Percentiles rank a stretch among this genome's conserved stretches.
Conservation (phyloP, 805 yeast genomes). For the Ogataea angusta region DNA sequence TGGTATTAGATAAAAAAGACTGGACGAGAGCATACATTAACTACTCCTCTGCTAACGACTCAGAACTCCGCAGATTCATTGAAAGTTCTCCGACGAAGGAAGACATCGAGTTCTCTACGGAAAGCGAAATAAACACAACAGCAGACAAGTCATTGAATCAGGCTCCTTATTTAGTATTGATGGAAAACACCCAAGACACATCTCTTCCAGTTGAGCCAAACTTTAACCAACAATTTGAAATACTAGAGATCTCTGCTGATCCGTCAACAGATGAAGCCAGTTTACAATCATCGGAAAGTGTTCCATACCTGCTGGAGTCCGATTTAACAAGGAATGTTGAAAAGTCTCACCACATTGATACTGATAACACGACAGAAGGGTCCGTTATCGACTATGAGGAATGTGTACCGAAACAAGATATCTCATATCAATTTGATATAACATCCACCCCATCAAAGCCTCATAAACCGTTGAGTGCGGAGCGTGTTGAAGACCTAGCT, state of each 20-base stretch:
- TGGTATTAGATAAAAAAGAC: conserved; percentile 16
- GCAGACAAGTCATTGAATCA: not conserved
- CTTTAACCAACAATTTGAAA: not conserved
- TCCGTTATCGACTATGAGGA: conserved; percentile 6
- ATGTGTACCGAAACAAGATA: not conserved
- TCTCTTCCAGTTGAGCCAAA: too few relatives aligned
- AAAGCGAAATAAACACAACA: conserved; percentile 1
- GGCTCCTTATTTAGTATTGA: too few relatives aligned
- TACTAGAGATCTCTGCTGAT: not conserved
- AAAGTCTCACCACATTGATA: conserved; percentile 5
- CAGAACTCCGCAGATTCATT: conserved; percentile 23
- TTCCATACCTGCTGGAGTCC: not conserved
- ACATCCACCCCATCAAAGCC: conserved; percentile 14
- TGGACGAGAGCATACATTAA: conserved; percentile 9
- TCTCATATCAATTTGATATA: conserved; percentile 1
- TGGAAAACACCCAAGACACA: too few relatives aligned
- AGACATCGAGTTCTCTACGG: not conserved
- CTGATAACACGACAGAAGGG: conserved; percentile 6
- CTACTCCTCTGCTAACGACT: conserved; percentile 25
- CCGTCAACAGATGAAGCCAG: not conserved
- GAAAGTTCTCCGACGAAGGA: conserved; percentile 13
- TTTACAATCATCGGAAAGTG: not conserved
- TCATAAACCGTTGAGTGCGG: not conserved
- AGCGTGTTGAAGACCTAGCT: conserved; percentile 7
- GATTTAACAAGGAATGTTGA: conserved; percentile 4